phyloP scores from a whole-genome alignment of 768 basidiomycete genomes.

The Suillus discolor region DNA sequence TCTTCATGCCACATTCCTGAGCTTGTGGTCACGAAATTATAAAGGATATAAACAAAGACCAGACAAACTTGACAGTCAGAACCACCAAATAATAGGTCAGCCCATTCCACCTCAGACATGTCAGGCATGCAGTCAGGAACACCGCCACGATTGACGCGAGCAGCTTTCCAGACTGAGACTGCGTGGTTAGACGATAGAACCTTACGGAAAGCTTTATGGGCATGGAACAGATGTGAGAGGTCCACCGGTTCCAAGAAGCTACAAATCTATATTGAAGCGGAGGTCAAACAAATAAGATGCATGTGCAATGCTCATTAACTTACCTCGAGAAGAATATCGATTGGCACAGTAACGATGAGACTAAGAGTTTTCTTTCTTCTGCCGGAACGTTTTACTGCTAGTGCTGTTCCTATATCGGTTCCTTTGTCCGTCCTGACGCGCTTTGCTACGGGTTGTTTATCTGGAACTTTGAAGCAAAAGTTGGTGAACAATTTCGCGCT shows the following conservation, averaged over 20 bases:
- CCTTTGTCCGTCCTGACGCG: neutral
- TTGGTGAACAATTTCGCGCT: neutral
- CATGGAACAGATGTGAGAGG: conserved; percentile 30
- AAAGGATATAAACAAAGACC: neutral
- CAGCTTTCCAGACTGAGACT: conserved; percentile 28
- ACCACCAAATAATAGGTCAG: conserved; percentile 25
- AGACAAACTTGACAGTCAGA: conserved; percentile 21
- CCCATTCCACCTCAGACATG: conserved; percentile 29
- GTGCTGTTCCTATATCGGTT: neutral
- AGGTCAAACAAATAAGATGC: neutral
- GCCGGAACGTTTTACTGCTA: neutral
- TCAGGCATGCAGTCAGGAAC: conserved; percentile 27
- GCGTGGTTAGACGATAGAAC: conserved; percentile 24
- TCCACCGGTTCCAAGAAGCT: conserved; percentile 32
- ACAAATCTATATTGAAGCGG: conserved; percentile 24
- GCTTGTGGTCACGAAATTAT: neutral
- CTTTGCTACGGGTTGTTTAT: conserved; percentile 2
- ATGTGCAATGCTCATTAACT: neutral
- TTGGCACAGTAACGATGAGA: conserved; percentile 20
- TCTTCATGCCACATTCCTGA: conserved; percentile 17
- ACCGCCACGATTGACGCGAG: conserved; percentile 2
- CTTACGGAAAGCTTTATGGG: conserved; percentile 27
- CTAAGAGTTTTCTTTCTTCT: conserved; percentile 13
- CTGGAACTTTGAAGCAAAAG: neutral
- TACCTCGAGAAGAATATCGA: conserved; percentile 32